phyloP scores from a whole-genome alignment of 805 yeast genomes.

The Candida andamanensis region DNA sequence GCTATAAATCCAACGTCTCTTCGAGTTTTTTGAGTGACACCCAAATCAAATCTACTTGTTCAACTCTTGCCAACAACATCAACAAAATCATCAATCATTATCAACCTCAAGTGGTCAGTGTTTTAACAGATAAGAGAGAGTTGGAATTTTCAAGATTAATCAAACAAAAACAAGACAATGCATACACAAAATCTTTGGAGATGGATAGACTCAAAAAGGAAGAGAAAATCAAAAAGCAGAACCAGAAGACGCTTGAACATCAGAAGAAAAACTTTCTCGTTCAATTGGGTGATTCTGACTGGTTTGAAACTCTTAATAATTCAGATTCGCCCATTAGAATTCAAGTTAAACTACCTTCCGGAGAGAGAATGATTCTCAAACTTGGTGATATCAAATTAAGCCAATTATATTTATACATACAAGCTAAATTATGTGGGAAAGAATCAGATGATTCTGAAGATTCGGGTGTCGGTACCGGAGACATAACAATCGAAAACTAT shows the following conservation, averaged over 20 bases:
- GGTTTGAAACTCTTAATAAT: slow-evolving; percentile 4
- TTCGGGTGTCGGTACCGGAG: slow-evolving; percentile 6
- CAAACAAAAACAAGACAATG: slow-evolving; percentile 40
- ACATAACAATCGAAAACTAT: slow-evolving; percentile 17
- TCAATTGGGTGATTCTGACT: slow-evolving; percentile 5
- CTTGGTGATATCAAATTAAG: slow-evolving; percentile 35
- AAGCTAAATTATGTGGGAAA: slow-evolving; percentile 27
- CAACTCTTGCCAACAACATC: slow-evolving; percentile 22
- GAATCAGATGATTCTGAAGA: slow-evolving; percentile 14
- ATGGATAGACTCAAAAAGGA: slow-evolving; percentile 53
- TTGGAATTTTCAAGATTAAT: slow-evolving; percentile 34
- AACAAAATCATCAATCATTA: slow-evolving; percentile 22
- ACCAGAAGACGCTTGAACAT: slow-evolving; percentile 12
- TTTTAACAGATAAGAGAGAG: slow-evolving; percentile 36
- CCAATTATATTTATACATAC: slow-evolving; percentile 50
- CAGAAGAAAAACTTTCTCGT: slow-evolving; percentile 6
- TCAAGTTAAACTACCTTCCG: slow-evolving; percentile 53
- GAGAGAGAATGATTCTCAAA: slow-evolving; percentile 43
- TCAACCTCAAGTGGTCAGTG: slow-evolving; percentile 35
- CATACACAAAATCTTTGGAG: slow-evolving; percentile 36
- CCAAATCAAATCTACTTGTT: slow-evolving; percentile 13
- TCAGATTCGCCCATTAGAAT: slow-evolving; percentile 24
- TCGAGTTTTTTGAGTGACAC: slow-evolving; percentile 13
- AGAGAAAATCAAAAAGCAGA: slow-evolving; percentile 21
- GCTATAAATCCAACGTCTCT: slow-evolving; percentile 27